Conservation (phyloP, 306 rosid genomes). For the Quercus berberidifolia region DNA sequence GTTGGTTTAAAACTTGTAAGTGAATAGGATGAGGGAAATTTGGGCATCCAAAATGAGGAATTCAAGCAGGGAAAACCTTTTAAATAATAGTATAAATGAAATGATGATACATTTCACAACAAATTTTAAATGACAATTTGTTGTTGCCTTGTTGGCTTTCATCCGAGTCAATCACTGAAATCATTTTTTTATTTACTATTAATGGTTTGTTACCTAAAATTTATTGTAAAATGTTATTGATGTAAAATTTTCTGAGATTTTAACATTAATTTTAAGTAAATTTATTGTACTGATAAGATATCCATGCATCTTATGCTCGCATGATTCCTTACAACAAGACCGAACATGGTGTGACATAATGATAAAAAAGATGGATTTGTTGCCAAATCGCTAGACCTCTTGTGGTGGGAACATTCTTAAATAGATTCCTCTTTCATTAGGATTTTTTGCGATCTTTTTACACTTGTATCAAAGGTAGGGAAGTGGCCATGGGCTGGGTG, state of each 20-base stretch:
- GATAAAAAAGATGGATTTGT: not conserved
- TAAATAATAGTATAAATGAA: too few relatives aligned
- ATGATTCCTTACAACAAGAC: slow-evolving; percentile 7
- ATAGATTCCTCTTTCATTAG: not conserved
- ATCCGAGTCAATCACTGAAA: accelerated
- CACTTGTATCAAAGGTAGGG: not conserved
- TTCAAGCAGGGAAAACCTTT: too few relatives aligned
- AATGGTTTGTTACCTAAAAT: too few relatives aligned
- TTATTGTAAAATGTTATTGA: too few relatives aligned
- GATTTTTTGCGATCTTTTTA: not conserved
- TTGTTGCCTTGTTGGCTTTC: too few relatives aligned
- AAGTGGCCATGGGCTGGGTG: slow-evolving; percentile 6
- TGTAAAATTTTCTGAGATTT: not conserved
- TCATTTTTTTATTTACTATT: too few relatives aligned
- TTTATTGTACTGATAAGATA: not conserved
- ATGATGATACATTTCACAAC: too few relatives aligned
- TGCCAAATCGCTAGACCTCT: not conserved
- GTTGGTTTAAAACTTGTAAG: too few relatives aligned
- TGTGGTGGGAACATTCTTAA: not conserved
- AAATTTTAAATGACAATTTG: too few relatives aligned
- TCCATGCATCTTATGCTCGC: slow-evolving; percentile 7
- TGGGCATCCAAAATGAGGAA: too few relatives aligned
- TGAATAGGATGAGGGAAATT: too few relatives aligned
- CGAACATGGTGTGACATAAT: not conserved
- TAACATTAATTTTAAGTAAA: not conserved